Evolutionary conservation across 306 rosid genomes (phyloP).

Genomic region (Rubus parviflorus): DNA sequence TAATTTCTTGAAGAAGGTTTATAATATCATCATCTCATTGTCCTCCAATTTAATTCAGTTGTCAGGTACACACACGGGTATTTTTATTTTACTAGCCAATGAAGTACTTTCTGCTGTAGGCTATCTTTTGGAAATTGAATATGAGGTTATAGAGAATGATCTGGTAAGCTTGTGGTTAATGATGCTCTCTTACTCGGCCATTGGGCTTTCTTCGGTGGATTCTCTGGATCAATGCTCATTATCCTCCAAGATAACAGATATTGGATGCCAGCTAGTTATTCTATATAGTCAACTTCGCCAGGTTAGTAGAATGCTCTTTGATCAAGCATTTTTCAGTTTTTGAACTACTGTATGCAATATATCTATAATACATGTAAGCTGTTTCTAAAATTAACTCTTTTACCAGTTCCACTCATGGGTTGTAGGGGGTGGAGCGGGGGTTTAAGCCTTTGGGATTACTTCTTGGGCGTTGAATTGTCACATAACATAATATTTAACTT

Average conservation of each 20-base stretch:
- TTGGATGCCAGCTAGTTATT: conserved; percentile 66
- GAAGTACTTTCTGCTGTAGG: conserved; percentile 65
- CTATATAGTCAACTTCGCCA: conserved; percentile 89
- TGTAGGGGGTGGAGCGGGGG: too few relatives aligned
- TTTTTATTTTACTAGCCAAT: conserved; percentile 36
- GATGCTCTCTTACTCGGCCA: conserved; percentile 56
- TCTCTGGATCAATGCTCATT: conserved; percentile 38
- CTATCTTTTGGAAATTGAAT: conserved; percentile 78
- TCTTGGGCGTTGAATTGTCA: too few relatives aligned
- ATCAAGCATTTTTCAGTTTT: conserved; percentile 11
- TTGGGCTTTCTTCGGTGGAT: conserved; percentile 41
- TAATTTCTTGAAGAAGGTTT: conserved; percentile 70
- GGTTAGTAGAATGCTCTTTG: conserved; percentile 53
- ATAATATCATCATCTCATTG: conserved; percentile 43
- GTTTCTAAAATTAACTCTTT: too few relatives aligned
- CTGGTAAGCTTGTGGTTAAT: conserved; percentile 65
- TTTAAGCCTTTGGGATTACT: too few relatives aligned
- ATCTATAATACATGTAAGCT: too few relatives aligned
- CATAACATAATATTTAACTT: too few relatives aligned
- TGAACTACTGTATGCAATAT: conserved; percentile 4
- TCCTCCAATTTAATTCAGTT: conserved; percentile 44
- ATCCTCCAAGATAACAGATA: conserved; percentile 42
- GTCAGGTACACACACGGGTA: conserved; percentile 32
- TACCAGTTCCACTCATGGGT: too few relatives aligned
- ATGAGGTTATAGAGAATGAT: conserved; percentile 72